phyloP scores from a whole-genome alignment of 2,329 filamentous ascomycete species.

The Lizonia empirigonia region DNA sequence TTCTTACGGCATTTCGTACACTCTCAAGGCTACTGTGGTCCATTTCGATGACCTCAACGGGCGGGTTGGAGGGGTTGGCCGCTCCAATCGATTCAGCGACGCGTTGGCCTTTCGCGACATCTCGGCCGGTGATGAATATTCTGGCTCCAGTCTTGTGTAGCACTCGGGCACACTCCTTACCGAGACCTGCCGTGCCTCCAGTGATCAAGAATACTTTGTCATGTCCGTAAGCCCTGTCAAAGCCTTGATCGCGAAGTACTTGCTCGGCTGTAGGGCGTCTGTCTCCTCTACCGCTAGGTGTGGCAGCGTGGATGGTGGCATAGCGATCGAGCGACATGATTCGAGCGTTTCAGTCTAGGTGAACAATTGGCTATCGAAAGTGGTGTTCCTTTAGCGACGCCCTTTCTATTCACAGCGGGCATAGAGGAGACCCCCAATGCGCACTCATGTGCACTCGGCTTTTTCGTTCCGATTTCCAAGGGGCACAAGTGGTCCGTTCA shows the following conservation, averaged over 20 bases:
- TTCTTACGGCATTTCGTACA: conserved; percentile 26
- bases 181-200: conserved; percentile 32
- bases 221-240: conserved; percentile 38
- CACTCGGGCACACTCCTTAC: conserved; percentile 43
- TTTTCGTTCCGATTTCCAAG: too few relatives aligned
- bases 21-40: conserved; percentile 27
- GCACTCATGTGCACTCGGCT: too few relatives aligned
- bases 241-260: conserved; percentile 45
- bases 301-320: conserved; percentile 13
- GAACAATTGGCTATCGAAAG: too few relatives aligned
- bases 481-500: too few relatives aligned
- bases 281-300: conserved; percentile 43
- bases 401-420: too few relatives aligned
- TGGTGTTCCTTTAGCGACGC: too few relatives aligned
- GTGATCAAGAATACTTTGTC: conserved; percentile 35
- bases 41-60: conserved; percentile 31
- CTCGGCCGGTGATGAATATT: conserved; percentile 53
- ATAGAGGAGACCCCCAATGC: too few relatives aligned
- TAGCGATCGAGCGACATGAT: too few relatives aligned
- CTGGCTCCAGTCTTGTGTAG: conserved; percentile 55
- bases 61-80: conserved; percentile 15
- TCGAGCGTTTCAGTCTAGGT: too few relatives aligned
- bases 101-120: conserved; percentile 20
- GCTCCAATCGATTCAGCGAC: conserved; percentile 31
- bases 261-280: conserved; percentile 23